A percentile compares a stretch with the other conserved stretches of the same genome.
Conservation (phyloP, 1,139 yeast species). For the Zygosaccharomyces sapae region DNA sequence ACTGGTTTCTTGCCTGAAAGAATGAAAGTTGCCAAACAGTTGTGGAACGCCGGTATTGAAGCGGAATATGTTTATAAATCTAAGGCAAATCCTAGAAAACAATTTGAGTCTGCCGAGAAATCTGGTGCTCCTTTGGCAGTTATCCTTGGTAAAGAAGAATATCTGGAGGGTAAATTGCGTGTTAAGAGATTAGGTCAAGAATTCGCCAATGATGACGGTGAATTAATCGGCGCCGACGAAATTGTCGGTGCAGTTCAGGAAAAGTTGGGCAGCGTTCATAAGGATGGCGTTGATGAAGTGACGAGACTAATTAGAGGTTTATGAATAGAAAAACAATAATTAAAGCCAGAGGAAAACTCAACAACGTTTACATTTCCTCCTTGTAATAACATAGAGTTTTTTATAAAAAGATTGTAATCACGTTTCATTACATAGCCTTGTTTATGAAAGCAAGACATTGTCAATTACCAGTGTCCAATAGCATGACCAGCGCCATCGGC, state of each 20-base stretch:
- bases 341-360: not conserved
- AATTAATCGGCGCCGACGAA: constrained; percentile 57
- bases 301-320: constrained; percentile 57
- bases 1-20: constrained; percentile 87
- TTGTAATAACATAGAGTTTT: not conserved
- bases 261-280: constrained; percentile 44
- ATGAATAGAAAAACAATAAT: constrained; percentile 23
- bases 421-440: not conserved
- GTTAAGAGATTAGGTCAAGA: constrained; percentile 87
- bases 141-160: constrained; percentile 93
- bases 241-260: constrained; percentile 53
- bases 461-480: constrained; percentile 19
- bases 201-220: constrained; percentile 85
- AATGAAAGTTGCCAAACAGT: constrained; percentile 72
- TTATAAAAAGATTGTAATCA: not conserved
- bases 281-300: constrained; percentile 48
- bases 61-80: constrained; percentile 87
- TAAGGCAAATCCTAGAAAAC: constrained; percentile 91
- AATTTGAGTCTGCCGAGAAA: constrained; percentile 95
- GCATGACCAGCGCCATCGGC: constrained; percentile 15
- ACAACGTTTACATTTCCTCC: not conserved
- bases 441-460: not conserved
- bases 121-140: constrained; percentile 88
- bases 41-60: constrained; percentile 88
- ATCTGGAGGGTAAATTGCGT: constrained; percentile 66